Percentiles rank a stretch among this genome's conserved stretches.
phyloP scores from a whole-genome alignment of 352 stramenopile genomes.

The Globisporangium cylindrosporum region DNA sequence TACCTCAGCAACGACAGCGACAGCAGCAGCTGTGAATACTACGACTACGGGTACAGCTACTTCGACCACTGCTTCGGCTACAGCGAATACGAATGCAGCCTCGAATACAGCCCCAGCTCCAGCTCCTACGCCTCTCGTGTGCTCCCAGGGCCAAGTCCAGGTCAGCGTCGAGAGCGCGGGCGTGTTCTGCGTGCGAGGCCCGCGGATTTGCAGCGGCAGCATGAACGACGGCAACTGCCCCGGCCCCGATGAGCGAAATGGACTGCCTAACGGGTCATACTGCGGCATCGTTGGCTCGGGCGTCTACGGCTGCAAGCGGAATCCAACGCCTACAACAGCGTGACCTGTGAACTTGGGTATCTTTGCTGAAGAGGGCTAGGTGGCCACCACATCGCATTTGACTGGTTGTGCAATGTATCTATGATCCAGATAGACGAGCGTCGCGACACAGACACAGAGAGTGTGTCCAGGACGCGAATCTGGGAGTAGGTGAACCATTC shows the following conservation, averaged over 20 bases:
- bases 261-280: not conserved
- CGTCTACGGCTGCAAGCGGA: constrained; percentile 6
- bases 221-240: constrained; percentile 8
- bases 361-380: not conserved
- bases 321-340: not conserved
- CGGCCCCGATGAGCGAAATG: not conserved
- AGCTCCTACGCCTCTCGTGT: not conserved
- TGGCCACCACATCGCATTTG: not conserved
- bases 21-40: not conserved
- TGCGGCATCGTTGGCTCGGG: constrained; percentile 13
- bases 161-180: constrained; percentile 17
- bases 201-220: constrained; percentile 9
- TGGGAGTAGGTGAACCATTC: not conserved
- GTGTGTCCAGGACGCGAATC: not conserved
- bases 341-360: not conserved
- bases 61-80: not conserved
- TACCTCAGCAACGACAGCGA: not conserved
- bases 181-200: constrained; percentile 12
- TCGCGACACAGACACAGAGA: not conserved
- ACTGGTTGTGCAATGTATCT: not conserved
- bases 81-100: no score
- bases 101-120: not conserved
- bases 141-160: not conserved
- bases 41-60: not conserved
- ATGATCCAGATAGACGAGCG: not conserved